Percentiles rank a stretch among this genome's conserved stretches.
phyloP scores from a whole-genome alignment of 352 stramenopile genomes.

The Pythium sp. region DNA sequence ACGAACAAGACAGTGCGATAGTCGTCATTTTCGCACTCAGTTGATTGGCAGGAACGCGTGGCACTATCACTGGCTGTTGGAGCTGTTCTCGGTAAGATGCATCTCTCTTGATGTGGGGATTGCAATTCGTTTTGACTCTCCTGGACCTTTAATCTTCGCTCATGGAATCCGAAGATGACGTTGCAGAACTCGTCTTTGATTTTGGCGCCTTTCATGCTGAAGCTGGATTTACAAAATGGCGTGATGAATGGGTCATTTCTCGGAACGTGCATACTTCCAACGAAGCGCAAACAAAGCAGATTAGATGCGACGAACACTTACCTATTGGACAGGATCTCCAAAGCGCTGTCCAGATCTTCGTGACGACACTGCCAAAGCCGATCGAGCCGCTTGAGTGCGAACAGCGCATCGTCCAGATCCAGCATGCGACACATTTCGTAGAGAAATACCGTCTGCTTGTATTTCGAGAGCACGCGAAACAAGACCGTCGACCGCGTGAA shows the following conservation, averaged over 20 bases:
- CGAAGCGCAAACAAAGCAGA: not conserved
- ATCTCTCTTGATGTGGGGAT: not conserved
- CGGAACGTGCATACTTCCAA: too few species aligned
- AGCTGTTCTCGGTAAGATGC: constrained; percentile 6
- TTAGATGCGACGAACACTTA: not conserved
- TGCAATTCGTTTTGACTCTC: not conserved
- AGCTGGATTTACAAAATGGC: not conserved
- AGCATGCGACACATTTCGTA: constrained; percentile 67
- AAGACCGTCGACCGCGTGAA: constrained; percentile 29
- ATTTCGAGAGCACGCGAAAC: constrained; percentile 55
- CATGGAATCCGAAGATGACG: constrained; percentile 51
- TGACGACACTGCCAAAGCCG: constrained; percentile 40
- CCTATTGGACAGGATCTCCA: constrained; percentile 24
- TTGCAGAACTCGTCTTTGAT: constrained; percentile 64
- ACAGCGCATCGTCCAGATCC: constrained; percentile 62
- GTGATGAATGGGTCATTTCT: not conserved
- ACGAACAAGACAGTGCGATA: constrained; percentile 8
- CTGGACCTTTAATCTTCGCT: constrained; percentile 16
- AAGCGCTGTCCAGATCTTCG: constrained; percentile 24
- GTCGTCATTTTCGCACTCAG: not conserved
- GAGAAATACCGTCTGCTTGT: constrained; percentile 45
- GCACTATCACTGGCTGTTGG: not conserved
- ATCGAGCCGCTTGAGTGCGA: constrained; percentile 57
- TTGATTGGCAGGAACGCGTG: not conserved
- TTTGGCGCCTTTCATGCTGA: constrained; percentile 8